Conservation (phyloP, 1,284 basidiomycete genomes). For the Ganoderma boninense region DNA sequence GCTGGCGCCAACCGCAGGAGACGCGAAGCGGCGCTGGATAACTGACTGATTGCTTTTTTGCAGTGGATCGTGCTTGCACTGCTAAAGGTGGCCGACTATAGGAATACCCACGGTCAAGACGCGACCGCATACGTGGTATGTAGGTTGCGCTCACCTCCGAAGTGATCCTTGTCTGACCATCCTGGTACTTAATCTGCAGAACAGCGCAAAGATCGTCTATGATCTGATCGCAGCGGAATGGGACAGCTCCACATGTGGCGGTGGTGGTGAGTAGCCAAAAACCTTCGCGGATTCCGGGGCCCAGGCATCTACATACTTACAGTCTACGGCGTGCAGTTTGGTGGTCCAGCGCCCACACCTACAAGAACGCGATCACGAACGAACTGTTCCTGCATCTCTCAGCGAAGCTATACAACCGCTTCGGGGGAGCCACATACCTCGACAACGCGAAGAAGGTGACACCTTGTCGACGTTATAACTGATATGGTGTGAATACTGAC, state of each 20-base stretch:
- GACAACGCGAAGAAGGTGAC: constrained; percentile 56
- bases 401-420: constrained; percentile 53
- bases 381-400: constrained; percentile 61
- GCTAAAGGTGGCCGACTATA: constrained; percentile 65
- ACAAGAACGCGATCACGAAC: constrained; percentile 69
- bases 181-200: constrained; percentile 31
- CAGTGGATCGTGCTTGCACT: constrained; percentile 62
- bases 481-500: background rate
- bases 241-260: constrained; percentile 46
- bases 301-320: background rate
- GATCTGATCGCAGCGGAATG: constrained; percentile 57
- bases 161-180: background rate
- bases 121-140: constrained; percentile 49
- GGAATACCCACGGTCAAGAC: constrained; percentile 45
- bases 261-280: constrained; percentile 46
- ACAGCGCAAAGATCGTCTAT: constrained; percentile 55
- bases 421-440: constrained; percentile 48
- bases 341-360: constrained; percentile 61
- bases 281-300: background rate
- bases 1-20: background rate
- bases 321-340: constrained; percentile 48
- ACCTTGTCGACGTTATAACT: background rate
- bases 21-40: too few relatives aligned
- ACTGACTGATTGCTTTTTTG: background rate
- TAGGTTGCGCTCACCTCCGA: constrained; percentile 22